Conservation (phyloP, 2,329 filamentous ascomycete genomes). For the Claviceps humidiphila region DNA sequence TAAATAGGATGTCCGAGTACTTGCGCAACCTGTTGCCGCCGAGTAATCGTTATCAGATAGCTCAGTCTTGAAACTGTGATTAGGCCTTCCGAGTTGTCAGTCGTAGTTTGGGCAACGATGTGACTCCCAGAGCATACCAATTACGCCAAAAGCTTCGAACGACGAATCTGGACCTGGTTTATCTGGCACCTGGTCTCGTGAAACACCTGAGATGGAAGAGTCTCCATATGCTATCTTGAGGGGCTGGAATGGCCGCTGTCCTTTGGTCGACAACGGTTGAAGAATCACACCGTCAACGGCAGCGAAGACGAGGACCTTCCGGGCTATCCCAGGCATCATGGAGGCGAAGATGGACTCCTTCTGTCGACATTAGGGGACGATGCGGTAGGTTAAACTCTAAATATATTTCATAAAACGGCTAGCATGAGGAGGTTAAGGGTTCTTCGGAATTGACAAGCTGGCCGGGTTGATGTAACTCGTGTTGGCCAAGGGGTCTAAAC, state of each 20-base stretch:
- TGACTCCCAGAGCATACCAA: conserved; percentile 26
- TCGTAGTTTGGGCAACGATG: conserved; percentile 10
- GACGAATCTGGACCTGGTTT: conserved; percentile 30
- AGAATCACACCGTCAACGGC: conserved; percentile 73
- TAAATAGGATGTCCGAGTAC: conserved; percentile 74
- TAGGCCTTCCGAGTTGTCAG: conserved; percentile 46
- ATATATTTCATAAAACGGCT: not conserved
- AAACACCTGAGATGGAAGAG: conserved; percentile 29
- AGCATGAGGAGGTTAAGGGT: not conserved
- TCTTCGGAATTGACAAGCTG: not conserved
- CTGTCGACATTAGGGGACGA: not conserved
- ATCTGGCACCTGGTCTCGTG: conserved; percentile 33
- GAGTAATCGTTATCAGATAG: conserved; percentile 78
- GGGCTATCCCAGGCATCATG: conserved; percentile 62
- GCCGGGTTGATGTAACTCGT: too few species aligned
- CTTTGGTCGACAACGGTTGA: conserved; percentile 53
- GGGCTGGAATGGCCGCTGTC: conserved; percentile 40
- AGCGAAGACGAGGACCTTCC: conserved; percentile 69
- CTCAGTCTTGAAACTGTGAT: conserved; percentile 68
- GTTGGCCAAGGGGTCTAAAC: too few species aligned
- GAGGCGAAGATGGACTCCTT: conserved; percentile 1
- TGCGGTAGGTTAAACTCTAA: not conserved
- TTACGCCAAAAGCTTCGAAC: conserved; percentile 47
- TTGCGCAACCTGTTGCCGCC: conserved; percentile 77
- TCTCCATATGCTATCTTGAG: conserved; percentile 60